phyloP scores from a whole-genome alignment of 208 protist genomes.

The Kentomonas sorsogonicus region DNA sequence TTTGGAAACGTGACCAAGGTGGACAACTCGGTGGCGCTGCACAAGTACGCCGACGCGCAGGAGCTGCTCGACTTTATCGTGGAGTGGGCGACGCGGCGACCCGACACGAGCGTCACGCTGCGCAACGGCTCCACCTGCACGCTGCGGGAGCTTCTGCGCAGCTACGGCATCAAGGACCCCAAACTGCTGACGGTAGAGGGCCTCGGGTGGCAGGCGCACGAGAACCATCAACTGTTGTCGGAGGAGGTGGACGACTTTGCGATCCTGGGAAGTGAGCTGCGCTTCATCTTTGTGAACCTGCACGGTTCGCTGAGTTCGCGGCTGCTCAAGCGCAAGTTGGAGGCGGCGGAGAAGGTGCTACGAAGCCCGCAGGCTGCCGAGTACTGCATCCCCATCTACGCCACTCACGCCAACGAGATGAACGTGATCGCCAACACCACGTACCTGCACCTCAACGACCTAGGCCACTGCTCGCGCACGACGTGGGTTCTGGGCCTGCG shows the following conservation, averaged over 20 bases:
- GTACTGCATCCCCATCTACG: slow-evolving; percentile 80
- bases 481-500: slow-evolving; percentile 94
- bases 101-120: slow-evolving; percentile 43
- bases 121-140: slow-evolving; percentile 59
- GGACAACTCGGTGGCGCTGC: slow-evolving; percentile 70
- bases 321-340: slow-evolving; percentile 49
- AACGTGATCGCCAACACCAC: slow-evolving; percentile 48
- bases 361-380: slow-evolving; percentile 62
- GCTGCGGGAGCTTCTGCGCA: slow-evolving; percentile 65
- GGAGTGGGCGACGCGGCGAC: slow-evolving; percentile 56
- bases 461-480: slow-evolving; percentile 76
- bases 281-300: slow-evolving; percentile 69
- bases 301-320: slow-evolving; percentile 45
- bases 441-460: slow-evolving; percentile 36
- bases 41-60: slow-evolving; percentile 69
- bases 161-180: slow-evolving; percentile 51
- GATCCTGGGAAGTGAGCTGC: slow-evolving; percentile 76
- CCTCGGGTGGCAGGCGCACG: slow-evolving; percentile 70
- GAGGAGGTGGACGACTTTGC: slow-evolving; percentile 13
- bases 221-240: slow-evolving; percentile 18
- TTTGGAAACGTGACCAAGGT: slow-evolving; percentile 82
- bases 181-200: slow-evolving; percentile 69
- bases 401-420: slow-evolving; percentile 54
- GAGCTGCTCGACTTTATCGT: slow-evolving; percentile 76
- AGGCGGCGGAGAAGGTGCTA: slow-evolving; percentile 39